Conservation (phyloP, 352 stramenopile genomes). For the Globisporangium canariense region DNA sequence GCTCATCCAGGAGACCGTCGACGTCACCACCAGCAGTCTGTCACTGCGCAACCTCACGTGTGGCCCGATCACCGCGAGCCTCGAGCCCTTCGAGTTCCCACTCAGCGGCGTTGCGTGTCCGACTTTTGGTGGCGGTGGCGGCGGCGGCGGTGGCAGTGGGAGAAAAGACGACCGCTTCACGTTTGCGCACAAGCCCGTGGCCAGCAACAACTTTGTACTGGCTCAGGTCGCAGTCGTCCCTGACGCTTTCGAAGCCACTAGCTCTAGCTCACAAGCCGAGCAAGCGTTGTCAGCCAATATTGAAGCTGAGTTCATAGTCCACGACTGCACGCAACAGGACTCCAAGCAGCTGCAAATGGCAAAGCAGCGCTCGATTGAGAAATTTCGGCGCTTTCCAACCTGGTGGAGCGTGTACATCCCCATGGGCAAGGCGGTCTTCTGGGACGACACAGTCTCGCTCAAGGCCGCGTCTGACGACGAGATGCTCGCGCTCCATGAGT, state of each 20-base stretch:
- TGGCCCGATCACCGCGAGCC: conserved; percentile 49
- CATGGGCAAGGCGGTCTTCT: conserved; percentile 65
- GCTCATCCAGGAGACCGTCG: conserved; percentile 37
- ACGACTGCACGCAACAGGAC: conserved; percentile 20
- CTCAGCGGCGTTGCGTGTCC: conserved; percentile 45
- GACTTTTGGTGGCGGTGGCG: conserved; percentile 29
- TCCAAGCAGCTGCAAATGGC: conserved; percentile 8
- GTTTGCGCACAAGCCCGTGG: conserved; percentile 40
- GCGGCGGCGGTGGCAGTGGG: conserved; percentile 2
- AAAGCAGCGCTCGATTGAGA: conserved; percentile 41
- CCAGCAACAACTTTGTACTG: conserved; percentile 63
- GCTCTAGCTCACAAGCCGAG: background rate
- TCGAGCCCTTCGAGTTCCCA: conserved; percentile 52
- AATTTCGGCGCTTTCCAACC: conserved; percentile 35
- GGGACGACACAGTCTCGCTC: conserved; percentile 62
- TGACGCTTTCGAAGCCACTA: conserved; percentile 13
- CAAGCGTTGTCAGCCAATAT: conserved; percentile 29
- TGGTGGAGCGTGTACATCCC: conserved; percentile 65
- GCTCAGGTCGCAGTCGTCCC: conserved; percentile 26
- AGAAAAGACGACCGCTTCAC: conserved; percentile 53
- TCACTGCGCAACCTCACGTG: conserved; percentile 57
- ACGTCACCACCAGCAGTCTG: conserved; percentile 27
- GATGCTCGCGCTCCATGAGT: conserved; percentile 35
- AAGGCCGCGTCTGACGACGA: conserved; percentile 49
- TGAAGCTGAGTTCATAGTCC: conserved; percentile 42